These are phyloP conservation scores for Ziziphus jujuba DNA, from an alignment of 306 rosid species.

Conservation along the genomic window DNA sequence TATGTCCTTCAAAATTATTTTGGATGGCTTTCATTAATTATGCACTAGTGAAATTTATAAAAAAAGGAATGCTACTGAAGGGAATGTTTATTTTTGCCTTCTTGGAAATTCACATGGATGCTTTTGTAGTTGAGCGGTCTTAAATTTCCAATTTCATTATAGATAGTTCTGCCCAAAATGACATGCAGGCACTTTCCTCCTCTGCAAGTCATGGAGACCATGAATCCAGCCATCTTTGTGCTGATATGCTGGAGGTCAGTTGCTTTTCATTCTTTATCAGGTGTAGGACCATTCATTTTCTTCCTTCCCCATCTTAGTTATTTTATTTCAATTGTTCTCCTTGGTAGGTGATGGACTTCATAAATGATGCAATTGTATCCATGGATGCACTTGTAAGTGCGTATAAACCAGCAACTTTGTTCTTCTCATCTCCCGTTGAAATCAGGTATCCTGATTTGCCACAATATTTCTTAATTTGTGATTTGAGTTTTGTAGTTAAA, in stretches of 20 bases:
- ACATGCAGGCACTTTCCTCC: constrained; percentile 65
- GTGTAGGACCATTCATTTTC: background rate
- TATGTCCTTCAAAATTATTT: too few species aligned
- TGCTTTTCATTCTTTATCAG: constrained; percentile 3
- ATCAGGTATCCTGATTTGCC: constrained; percentile 49
- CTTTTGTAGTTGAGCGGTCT: constrained; percentile 15
- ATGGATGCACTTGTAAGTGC: constrained; percentile 71
- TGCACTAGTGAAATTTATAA: too few species aligned
- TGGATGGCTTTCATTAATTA: too few species aligned
- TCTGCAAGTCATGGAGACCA: constrained; percentile 56
- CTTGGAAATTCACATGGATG: background rate
- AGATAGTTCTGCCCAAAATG: constrained; percentile 19
- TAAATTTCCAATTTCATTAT: background rate
- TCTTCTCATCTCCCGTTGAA: constrained; percentile 78
- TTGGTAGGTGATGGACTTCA: constrained; percentile 86
- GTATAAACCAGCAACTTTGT: constrained; percentile 66
- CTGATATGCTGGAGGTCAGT: constrained; percentile 83
- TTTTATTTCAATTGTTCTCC: constrained; percentile 18
- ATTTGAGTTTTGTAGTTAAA: background rate
- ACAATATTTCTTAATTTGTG: constrained; percentile 1
- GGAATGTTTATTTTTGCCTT: background rate
- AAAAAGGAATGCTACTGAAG: background rate
- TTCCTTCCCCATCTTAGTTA: background rate
- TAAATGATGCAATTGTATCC: constrained; percentile 84
- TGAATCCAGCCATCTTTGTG: constrained; percentile 53